These are phyloP conservation scores for Fusarium cicatricum DNA, from an alignment of 2,329 filamentous ascomycete species.

Conservation along the genomic window DNA sequence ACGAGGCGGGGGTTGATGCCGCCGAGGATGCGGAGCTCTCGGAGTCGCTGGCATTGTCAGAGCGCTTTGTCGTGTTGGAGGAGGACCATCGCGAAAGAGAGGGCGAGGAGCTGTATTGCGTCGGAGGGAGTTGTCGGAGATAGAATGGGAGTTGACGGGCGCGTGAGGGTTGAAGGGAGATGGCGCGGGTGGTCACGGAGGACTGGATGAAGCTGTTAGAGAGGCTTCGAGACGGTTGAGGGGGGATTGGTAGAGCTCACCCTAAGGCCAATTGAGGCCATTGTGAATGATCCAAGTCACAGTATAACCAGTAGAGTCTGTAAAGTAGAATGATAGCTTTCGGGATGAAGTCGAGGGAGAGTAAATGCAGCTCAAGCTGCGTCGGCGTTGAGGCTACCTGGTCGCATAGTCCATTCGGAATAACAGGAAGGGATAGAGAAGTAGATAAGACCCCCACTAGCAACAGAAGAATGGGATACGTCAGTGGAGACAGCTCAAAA, in stretches of 20 bases:
- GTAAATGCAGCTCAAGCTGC: constrained; percentile 31
- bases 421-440: background rate
- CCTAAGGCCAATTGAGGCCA: constrained; percentile 39
- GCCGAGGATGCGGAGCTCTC: constrained; percentile 15
- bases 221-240: background rate
- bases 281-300: constrained; percentile 1
- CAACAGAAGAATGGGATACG: constrained; percentile 7
- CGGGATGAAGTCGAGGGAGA: background rate
- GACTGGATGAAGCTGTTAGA: constrained; percentile 31
- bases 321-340: background rate
- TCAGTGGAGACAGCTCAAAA: constrained; percentile 17
- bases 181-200: constrained; percentile 32
- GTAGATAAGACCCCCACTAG: constrained; percentile 2
- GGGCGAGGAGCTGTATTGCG: constrained; percentile 2
- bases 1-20: constrained; percentile 10
- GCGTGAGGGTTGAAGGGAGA: constrained; percentile 31
- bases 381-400: constrained; percentile 19
- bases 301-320: background rate
- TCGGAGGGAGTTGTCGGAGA: constrained; percentile 14
- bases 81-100: constrained; percentile 34
- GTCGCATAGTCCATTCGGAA: constrained; percentile 24
- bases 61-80: constrained; percentile 27
- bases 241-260: constrained; percentile 15
- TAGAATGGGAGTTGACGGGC: constrained; percentile 13
- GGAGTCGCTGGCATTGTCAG: constrained; percentile 7